phyloP scores from a whole-genome alignment of 2,329 filamentous ascomycete species.

The Cytospora chrysosperma region DNA sequence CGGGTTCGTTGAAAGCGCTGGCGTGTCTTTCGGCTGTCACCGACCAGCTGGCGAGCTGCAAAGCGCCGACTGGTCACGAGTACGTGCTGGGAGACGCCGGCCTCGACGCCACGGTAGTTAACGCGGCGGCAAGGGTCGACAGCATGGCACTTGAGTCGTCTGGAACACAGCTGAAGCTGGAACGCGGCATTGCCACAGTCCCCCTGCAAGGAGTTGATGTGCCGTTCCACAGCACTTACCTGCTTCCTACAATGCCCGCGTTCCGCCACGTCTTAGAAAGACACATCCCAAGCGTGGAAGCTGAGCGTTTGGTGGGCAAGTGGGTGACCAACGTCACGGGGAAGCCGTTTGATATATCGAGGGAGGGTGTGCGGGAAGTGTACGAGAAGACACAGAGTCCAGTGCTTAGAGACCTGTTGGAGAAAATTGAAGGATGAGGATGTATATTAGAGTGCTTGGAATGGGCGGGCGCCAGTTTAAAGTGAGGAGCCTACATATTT shows the following conservation, averaged over 20 bases:
- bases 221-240: conserved; percentile 34
- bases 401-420: too few relatives aligned
- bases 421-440: too few relatives aligned
- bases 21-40: conserved; percentile 98
- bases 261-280: conserved; percentile 32
- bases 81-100: too few relatives aligned
- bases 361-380: too few relatives aligned
- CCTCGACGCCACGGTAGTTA: conserved; percentile 63
- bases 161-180: conserved; percentile 26
- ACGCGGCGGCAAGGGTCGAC: not conserved
- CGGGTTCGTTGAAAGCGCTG: conserved; percentile 56
- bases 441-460: too few relatives aligned
- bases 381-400: too few relatives aligned
- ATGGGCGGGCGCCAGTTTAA: too few relatives aligned
- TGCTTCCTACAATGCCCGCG: conserved; percentile 30
- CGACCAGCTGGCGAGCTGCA: conserved; percentile 84
- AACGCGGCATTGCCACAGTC: conserved; percentile 32
- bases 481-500: too few relatives aligned
- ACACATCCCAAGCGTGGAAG: conserved; percentile 29
- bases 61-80: too few relatives aligned
- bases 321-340: conserved; percentile 38
- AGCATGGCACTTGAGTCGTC: not conserved
- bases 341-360: conserved; percentile 35
- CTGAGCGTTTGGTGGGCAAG: conserved; percentile 31
- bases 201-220: conserved; percentile 35